Conservation (phyloP, 2,329 filamentous ascomycete species). For the Bertia moriformis region DNA sequence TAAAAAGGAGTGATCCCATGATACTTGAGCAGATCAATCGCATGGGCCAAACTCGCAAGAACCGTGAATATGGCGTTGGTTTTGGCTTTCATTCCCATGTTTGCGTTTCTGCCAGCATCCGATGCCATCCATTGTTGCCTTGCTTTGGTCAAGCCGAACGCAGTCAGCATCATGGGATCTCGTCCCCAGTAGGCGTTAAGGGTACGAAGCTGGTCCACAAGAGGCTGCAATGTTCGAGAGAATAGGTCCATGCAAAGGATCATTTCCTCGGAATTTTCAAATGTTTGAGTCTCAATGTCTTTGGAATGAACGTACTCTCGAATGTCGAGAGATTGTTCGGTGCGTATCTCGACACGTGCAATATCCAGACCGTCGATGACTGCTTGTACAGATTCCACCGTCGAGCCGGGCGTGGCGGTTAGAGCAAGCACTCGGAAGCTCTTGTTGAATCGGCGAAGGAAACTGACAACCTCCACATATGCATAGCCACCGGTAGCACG, state of each 20-base stretch:
- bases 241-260: slow-evolving; percentile 65
- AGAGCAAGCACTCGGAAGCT: slow-evolving; percentile 85
- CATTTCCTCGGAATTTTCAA: slow-evolving; percentile 85
- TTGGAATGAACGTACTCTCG: slow-evolving; percentile 75
- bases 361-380: slow-evolving; percentile 90
- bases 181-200: slow-evolving; percentile 76
- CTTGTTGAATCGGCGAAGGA: slow-evolving; percentile 73
- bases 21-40: slow-evolving; percentile 82
- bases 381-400: slow-evolving; percentile 80
- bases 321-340: slow-evolving; percentile 88
- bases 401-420: slow-evolving; percentile 85
- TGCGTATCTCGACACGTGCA: slow-evolving; percentile 83
- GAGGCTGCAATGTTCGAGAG: slow-evolving; percentile 62
- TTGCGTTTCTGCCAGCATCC: slow-evolving; percentile 56
- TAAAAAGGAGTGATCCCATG: slow-evolving; percentile 92
- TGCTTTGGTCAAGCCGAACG: slow-evolving; percentile 66
- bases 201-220: slow-evolving; percentile 64
- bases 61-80: slow-evolving; percentile 65
- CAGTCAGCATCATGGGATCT: slow-evolving; percentile 73
- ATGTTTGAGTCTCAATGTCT: slow-evolving; percentile 64
- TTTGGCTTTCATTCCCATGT: slow-evolving; percentile 63
- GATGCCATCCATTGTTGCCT: slow-evolving; percentile 58
- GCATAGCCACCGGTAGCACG: slow-evolving; percentile 87
- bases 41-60: slow-evolving; percentile 69
- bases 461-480: slow-evolving; percentile 83